phyloP scores from a whole-genome alignment of 208 protist genomes.

The Trypanosoma scelopori region DNA sequence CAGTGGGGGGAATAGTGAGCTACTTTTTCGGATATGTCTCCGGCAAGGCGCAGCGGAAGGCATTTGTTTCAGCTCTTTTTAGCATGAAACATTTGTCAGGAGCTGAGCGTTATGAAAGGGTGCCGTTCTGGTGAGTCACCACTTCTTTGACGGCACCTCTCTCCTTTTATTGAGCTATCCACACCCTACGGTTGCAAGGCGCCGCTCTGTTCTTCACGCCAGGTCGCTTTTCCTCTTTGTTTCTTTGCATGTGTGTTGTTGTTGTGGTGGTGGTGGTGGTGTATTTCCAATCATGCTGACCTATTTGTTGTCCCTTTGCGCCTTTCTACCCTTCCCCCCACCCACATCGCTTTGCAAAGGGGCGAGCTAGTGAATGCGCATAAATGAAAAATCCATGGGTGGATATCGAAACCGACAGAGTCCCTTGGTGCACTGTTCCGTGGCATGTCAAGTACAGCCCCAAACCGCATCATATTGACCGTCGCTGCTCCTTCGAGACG shows the following conservation, averaged over 20 bases:
- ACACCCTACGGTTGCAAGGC: too few relatives aligned
- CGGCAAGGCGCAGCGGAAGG: conserved; percentile 26
- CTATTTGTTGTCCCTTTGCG: neutral
- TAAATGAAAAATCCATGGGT: conserved; percentile 7
- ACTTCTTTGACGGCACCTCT: neutral
- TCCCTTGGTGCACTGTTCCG: neutral
- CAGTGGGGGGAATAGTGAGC: conserved; percentile 32
- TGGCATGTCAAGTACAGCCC: neutral
- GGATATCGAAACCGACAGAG: neutral
- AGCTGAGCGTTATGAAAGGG: conserved; percentile 21
- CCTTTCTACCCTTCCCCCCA: too few relatives aligned
- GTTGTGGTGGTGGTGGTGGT: too few relatives aligned
- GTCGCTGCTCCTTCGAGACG: neutral
- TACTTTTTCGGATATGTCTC: conserved; percentile 32
- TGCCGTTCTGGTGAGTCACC: conserved; percentile 21
- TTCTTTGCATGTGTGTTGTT: too few relatives aligned
- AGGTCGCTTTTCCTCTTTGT: neutral
- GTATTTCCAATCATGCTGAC: neutral
- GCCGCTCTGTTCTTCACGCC: too few relatives aligned
- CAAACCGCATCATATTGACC: conserved; percentile 2
- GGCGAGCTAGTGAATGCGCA: neutral
- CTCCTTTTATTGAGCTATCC: neutral
- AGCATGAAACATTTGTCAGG: conserved; percentile 35
- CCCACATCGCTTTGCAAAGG: too few relatives aligned
- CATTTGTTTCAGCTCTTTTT: conserved; percentile 31